phyloP scores from a whole-genome alignment of 352 stramenopile species.

The Aphanomyces astaci region DNA sequence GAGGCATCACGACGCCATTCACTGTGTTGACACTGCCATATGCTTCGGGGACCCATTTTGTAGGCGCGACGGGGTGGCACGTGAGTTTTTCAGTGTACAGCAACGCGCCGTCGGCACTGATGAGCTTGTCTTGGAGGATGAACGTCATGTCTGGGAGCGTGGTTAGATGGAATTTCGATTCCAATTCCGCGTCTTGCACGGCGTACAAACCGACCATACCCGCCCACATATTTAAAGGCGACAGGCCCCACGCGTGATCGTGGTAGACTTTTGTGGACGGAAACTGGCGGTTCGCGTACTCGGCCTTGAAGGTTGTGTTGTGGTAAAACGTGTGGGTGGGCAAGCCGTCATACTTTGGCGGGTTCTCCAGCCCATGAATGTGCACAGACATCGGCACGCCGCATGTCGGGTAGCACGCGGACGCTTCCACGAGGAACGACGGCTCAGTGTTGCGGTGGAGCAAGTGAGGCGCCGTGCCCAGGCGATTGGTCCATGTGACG shows the following conservation, averaged over 20 bases:
- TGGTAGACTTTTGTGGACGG: slow-evolving; percentile 65
- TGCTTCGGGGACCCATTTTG: slow-evolving; percentile 50
- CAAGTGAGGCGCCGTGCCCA: slow-evolving; percentile 36
- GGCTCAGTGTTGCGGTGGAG: slow-evolving; percentile 43
- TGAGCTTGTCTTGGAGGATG: slow-evolving; percentile 43
- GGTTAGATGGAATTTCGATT: slow-evolving; percentile 35
- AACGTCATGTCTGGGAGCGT: slow-evolving; percentile 47
- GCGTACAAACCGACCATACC: slow-evolving; percentile 56
- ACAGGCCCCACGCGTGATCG: slow-evolving; percentile 62
- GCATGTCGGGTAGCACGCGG: slow-evolving; percentile 55
- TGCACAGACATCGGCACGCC: slow-evolving; percentile 51
- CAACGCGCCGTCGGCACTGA: slow-evolving; percentile 44
- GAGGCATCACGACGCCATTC: slow-evolving; percentile 68
- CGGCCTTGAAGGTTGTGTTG: slow-evolving; percentile 49
- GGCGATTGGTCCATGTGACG: slow-evolving; percentile 47
- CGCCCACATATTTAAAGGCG: slow-evolving; percentile 54
- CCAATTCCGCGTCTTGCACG: slow-evolving; percentile 40
- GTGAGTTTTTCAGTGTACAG: slow-evolving; percentile 59
- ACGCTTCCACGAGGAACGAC: slow-evolving; percentile 38
- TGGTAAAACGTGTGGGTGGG: slow-evolving; percentile 48
- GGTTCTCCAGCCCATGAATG: slow-evolving; percentile 57
- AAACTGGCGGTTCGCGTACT: slow-evolving; percentile 63
- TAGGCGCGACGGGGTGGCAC: slow-evolving; percentile 33
- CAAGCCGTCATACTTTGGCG: slow-evolving; percentile 52
- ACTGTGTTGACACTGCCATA: slow-evolving; percentile 55